Base-by-base conservation (phyloP, 805 yeast species). In the Wickerhamomyces chambardii region DNA sequence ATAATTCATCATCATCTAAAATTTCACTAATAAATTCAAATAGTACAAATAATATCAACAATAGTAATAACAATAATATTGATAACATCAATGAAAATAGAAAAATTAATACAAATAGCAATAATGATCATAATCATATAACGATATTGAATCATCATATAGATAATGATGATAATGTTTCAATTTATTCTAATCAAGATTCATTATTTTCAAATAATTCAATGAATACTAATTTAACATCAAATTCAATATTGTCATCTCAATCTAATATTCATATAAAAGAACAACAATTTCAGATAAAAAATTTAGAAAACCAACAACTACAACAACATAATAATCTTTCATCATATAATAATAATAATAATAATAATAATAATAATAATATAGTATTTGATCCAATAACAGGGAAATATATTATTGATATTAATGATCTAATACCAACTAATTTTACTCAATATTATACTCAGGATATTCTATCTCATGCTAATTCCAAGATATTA, bases 371-470 rank as follows among this genome's bases (percentile, higher is more conserved):
- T 19, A 19, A 2, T 8, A 19, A 2, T 8, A 10, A 19, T 31
- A 6, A 29, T 37, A 11, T 41, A 33, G 21, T 26, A 36, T 12
- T 28, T 41, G 9, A 40, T 6, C 30, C 34, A 14, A 5, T 32
- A 5, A 35, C 37, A 6, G 36, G 39, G 14, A 34, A 18, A 14
- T 15, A 15, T 17, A n/a, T 21, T 10, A 16, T 9, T 35, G 22
- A 22, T 43, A 27, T 34, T 64, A 5, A 48, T 67, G 69, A 73
- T 17, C 76, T 73, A 0, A 44, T 77, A n/a, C 84, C 84, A 1
- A 51, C 51, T 14, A 58, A 59, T 19, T 78, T 66, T 45, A 48
- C 57, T 16, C 77, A 73, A 45, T 73, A 75, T 72, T 78, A 78
- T 48, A 57, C 77, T 0, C 68, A 77, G 2, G 82, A 76, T 38